Conservation (phyloP, 2,329 filamentous ascomycete species). For the Juglanconis sp. region DNA sequence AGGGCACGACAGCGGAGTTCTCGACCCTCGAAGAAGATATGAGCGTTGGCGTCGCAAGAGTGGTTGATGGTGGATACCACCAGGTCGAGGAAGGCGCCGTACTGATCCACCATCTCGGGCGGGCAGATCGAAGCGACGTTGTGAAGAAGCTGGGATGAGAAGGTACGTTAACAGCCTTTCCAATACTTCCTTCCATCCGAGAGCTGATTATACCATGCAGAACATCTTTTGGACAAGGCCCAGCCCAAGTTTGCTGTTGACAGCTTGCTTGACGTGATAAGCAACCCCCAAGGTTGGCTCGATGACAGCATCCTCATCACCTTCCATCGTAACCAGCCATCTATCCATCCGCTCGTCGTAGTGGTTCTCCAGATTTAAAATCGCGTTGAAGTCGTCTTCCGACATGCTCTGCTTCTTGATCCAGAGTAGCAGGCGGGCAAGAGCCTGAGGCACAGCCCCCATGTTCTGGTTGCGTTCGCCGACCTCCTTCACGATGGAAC, state of each 20-base stretch:
- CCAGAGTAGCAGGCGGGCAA: slow-evolving; percentile 27
- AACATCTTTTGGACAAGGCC: slow-evolving; percentile 17
- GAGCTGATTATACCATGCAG: slow-evolving; percentile 18
- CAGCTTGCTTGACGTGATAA: slow-evolving; percentile 12
- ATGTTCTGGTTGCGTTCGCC: slow-evolving; percentile 13
- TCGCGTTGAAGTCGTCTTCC: slow-evolving; percentile 13
- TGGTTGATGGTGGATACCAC: slow-evolving; percentile 33
- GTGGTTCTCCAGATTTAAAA: slow-evolving; percentile 25
- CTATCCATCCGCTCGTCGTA: slow-evolving; percentile 21
- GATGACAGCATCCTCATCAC: slow-evolving; percentile 3
- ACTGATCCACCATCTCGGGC: slow-evolving; percentile 18
- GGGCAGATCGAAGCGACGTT: slow-evolving; percentile 26
- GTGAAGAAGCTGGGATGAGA: slow-evolving; percentile 21
- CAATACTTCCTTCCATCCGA: neutral
- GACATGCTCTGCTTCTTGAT: slow-evolving; percentile 22
- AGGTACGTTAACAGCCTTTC: neutral
- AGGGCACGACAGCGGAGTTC: slow-evolving; percentile 30
- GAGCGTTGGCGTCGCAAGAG: slow-evolving; percentile 33
- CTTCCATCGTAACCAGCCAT: slow-evolving; percentile 7
- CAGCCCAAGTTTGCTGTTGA: slow-evolving; percentile 13
- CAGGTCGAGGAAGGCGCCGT: slow-evolving; percentile 30
- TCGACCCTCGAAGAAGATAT: slow-evolving; percentile 30
- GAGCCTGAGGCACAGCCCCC: slow-evolving; percentile 17
- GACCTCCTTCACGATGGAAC: slow-evolving; percentile 21
- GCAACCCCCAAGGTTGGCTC: slow-evolving; percentile 13